Base-by-base conservation (phyloP, 1,284 basidiomycete species). In the Ceratobasidium sp. region DNA sequence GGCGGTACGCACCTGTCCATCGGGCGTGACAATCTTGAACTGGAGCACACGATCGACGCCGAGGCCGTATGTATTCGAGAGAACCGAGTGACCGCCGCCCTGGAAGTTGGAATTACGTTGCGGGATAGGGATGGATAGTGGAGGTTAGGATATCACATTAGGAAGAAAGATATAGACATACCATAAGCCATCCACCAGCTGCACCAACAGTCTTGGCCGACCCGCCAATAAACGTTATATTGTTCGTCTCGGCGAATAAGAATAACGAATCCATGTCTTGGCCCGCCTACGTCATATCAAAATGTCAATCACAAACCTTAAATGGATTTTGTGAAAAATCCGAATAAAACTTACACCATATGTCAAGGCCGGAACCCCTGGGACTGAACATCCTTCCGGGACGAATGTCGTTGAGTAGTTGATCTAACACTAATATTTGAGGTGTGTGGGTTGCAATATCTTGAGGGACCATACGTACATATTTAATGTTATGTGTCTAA, bases 51-150 rank as follows among this genome's bases (percentile, higher is more conserved):
- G 90, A 79, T 91, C 90, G 33, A 89, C 81, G 0, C 78, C 78
- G 9, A 79, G 72, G 13, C 78, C 78, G 33, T 55, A 69, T 5
- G 28, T 49, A 46, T 75, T 75, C 18, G 78, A 66, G n/a, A 64
- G 56, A 49, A 79, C 15, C n/a, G 71, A 77, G 84, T n/a, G 81
- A 87, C 90, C 90, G 85, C 90, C 90, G 0, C 90, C 89, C 0
- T 91, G n/a, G n/a, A n/a, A n/a, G n/a, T n/a, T n/a, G n/a, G n/a
- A 85, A 0, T 84, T 87, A 64, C 89, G 88, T 0, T 89, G 89
- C 15, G 88, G 13, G 20, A 28, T 20, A 40, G n/a, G n/a, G n/a
- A 26, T 49, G 18, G 26, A 23, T 6, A 56, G 7, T 56, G 20
- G 26, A 9, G 26, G 7, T 2, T 40, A 68, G 23, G 63, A 73